Evolutionary conservation across 2,329 filamentous ascomycete species (phyloP).

Genomic region (Drechslerella dactyloides): DNA sequence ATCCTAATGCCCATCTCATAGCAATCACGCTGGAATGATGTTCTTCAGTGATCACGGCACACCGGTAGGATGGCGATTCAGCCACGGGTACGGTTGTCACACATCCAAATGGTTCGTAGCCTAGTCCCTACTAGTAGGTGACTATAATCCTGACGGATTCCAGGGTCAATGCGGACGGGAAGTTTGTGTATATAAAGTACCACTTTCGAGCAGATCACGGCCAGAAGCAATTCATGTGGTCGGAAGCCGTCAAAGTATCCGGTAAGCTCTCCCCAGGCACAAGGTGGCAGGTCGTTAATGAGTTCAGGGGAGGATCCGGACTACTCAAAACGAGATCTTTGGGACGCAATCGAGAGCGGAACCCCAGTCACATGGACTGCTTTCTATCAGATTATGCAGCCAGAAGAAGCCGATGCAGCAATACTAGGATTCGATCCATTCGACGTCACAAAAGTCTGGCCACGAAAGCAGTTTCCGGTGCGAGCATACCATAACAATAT

Average conservation of each 20-base stretch:
- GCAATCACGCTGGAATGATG: slow-evolving; percentile 62
- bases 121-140: slow-evolving; percentile 5
- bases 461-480: slow-evolving; percentile 60
- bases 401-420: slow-evolving; percentile 61
- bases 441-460: slow-evolving; percentile 65
- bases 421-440: slow-evolving; percentile 64
- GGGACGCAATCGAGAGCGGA: slow-evolving; percentile 60
- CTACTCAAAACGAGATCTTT: slow-evolving; percentile 62
- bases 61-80: slow-evolving; percentile 60
- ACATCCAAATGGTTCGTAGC: slow-evolving; percentile 60
- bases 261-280: too few species aligned
- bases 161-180: slow-evolving; percentile 61
- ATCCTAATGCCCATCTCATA: slow-evolving; percentile 10
- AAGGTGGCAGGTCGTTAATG: neutral
- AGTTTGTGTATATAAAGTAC: slow-evolving; percentile 64
- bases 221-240: slow-evolving; percentile 61
- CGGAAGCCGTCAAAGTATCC: slow-evolving; percentile 60
- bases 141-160: slow-evolving; percentile 49
- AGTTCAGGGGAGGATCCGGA: slow-evolving; percentile 61
- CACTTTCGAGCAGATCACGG: slow-evolving; percentile 62
- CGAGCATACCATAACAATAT: slow-evolving; percentile 56
- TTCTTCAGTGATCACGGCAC: slow-evolving; percentile 64
- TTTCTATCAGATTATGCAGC: slow-evolving; percentile 61
- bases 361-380: slow-evolving; percentile 60
- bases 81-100: slow-evolving; percentile 61